Conservation (phyloP, 306 rosid genomes). For the Comarum palustre region DNA sequence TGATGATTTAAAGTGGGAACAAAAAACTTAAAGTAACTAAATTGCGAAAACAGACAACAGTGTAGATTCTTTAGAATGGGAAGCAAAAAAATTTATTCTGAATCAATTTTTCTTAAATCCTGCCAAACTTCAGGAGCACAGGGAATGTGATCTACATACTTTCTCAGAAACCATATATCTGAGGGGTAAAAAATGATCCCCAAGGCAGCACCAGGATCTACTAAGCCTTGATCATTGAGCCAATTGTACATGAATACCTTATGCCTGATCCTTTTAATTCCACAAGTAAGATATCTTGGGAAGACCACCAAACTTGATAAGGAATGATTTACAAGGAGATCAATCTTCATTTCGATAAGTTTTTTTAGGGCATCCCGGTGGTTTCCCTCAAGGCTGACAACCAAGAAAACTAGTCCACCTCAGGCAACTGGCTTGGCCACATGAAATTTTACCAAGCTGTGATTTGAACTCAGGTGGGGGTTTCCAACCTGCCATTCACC, state of each 20-base stretch:
- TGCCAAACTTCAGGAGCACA: constrained; percentile 52
- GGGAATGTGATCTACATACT: constrained; percentile 47
- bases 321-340: constrained; percentile 30
- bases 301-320: constrained; percentile 41
- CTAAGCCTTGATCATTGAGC: constrained; percentile 47
- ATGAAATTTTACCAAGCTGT: too few species aligned
- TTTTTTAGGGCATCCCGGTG: too few species aligned
- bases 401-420: too few species aligned
- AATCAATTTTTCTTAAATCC: constrained; percentile 40
- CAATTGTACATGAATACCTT: constrained; percentile 55
- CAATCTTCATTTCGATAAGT: constrained; percentile 40
- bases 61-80: not conserved
- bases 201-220: constrained; percentile 30
- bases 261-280: constrained; percentile 41
- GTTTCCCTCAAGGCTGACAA: too few species aligned
- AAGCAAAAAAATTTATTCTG: not conserved
- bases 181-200: constrained; percentile 47
- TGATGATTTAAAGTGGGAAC: not conserved
- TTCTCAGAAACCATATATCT: constrained; percentile 32
- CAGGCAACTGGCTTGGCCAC: too few species aligned
- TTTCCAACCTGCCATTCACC: too few species aligned
- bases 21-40: not conserved
- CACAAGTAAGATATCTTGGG: constrained; percentile 49
- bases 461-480: too few species aligned
- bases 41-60: not conserved